These are phyloP conservation scores for Zopfochytrium polystomum DNA, from an alignment of 371 early-diverging fungal genomes.

Conservation along the genomic window DNA sequence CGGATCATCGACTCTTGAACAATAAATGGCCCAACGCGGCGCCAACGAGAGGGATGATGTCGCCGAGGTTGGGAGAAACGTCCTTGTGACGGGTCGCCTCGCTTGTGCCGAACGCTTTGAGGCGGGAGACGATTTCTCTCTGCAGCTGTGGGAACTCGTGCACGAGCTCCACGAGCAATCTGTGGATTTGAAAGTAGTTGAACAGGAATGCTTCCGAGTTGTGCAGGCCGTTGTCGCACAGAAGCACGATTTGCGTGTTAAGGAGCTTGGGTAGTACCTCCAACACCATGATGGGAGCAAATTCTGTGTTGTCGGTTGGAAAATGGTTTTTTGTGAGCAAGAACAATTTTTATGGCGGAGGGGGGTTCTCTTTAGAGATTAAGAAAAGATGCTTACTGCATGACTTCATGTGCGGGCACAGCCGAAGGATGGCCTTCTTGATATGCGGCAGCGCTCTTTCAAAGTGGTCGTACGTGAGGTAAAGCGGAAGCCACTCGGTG, in stretches of 20 bases:
- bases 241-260: constrained; percentile 33
- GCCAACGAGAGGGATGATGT: constrained; percentile 28
- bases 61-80: constrained; percentile 24
- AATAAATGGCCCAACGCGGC: constrained; percentile 15
- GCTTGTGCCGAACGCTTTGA: constrained; percentile 14
- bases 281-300: constrained; percentile 22
- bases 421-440: constrained; percentile 13
- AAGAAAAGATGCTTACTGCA: too few species aligned
- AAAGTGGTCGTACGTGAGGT: constrained; percentile 29
- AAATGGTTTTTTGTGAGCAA: too few species aligned
- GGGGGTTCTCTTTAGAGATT: too few species aligned
- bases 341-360: too few species aligned
- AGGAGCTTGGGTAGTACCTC: constrained; percentile 32
- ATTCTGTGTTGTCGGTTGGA: too few species aligned
- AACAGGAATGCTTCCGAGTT: constrained; percentile 19
- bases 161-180: constrained; percentile 22
- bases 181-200: constrained; percentile 29
- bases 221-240: constrained; percentile 26
- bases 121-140: constrained; percentile 2
- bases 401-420: constrained; percentile 21
- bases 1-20: constrained; percentile 20
- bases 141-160: constrained; percentile 25
- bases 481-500: constrained; percentile 27
- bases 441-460: constrained; percentile 13
- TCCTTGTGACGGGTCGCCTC: constrained; percentile 13